A percentile compares a stretch with the other conserved stretches of the same genome.
phyloP scores from a whole-genome alignment of 2,329 filamentous ascomycete species.

The Ophiognomonia clavigignenti-juglandacearum region DNA sequence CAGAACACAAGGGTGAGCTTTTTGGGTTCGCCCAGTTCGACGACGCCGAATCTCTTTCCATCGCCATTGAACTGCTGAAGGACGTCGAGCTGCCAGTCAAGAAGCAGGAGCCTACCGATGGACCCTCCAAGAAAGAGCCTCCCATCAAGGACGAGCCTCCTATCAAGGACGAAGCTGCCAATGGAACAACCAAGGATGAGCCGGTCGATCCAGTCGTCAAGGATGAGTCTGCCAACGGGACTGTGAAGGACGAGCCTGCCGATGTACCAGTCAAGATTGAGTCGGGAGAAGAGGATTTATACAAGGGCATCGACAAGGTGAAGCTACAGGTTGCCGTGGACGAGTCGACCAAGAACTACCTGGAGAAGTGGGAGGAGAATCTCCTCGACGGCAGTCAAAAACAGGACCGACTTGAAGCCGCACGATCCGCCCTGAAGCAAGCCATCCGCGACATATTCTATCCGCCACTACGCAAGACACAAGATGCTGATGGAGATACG shows the following conservation, averaged over 20 bases:
- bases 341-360: conserved; percentile 74
- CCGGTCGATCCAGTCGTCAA: too few relatives aligned
- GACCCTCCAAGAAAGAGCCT: conserved; percentile 30
- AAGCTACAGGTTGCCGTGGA: conserved; percentile 74
- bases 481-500: conserved; percentile 62
- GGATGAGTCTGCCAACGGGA: conserved; percentile 23
- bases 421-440: conserved; percentile 61
- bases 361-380: conserved; percentile 73
- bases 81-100: conserved; percentile 78
- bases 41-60: conserved; percentile 80
- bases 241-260: conserved; percentile 29
- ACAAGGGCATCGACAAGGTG: conserved; percentile 60
- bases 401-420: conserved; percentile 65
- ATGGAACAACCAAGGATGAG: conserved; percentile 31
- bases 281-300: conserved; percentile 36
- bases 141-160: too few relatives aligned
- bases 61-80: conserved; percentile 78
- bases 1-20: conserved; percentile 73
- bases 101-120: conserved; percentile 56
- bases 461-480: conserved; percentile 45
- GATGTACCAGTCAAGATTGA: conserved; percentile 32
- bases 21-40: conserved; percentile 98
- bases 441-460: conserved; percentile 70
- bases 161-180: conserved; percentile 30
- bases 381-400: conserved; percentile 58